Base-by-base conservation (phyloP, 495 filamentous ascomycete genomes). In the Penicillium coffeae region DNA sequence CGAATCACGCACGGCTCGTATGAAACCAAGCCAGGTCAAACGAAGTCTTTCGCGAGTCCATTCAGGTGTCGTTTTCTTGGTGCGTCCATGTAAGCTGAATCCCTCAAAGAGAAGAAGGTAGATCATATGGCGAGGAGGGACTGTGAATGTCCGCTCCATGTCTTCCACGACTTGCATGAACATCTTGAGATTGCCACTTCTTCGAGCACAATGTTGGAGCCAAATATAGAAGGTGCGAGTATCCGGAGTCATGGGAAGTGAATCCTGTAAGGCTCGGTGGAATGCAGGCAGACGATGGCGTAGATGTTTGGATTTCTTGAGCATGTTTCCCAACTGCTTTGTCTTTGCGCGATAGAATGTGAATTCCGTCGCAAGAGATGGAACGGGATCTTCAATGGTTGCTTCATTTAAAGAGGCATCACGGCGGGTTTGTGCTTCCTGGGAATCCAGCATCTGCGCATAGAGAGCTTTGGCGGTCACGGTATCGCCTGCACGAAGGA, bases 381-480 rank as follows among this genome's bases (percentile, higher is more conserved):
- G 21, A 8, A 18, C 12, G 21, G 14, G 15, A 10, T 52, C n/a
- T 25, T 19, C 12, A 10, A 33, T 56, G 40, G 36, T 36, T 25
- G 10, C 34, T 25, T 25, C 1, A 18, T 38, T 19, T 25, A 7
- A 36, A 15, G 15, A 4, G 14, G 12, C 14, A 10, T 19, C 20
- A 25, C 50, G n/a, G n/a, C n/a, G n/a, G n/a, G n/a, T 44, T 37
- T 16, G 47, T 33, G 27, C 53, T 27, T 66, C 56, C 19, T 72
- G 64, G n/a, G 72, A 64, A 13, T 80, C 60, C 14, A 82, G 58
- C 89, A 96, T 96, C 38, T 84, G 81, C 44, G 81, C 74, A 63
- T 94, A 96, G 3, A 96, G 72, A 38, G 83, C 74, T 56, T 90
- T 82, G 2, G 90, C 94, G 1, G 84, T 83, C 19, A 70, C 64